Conservation (phyloP, 1,284 basidiomycete genomes). For the Peniophora sp. region DNA sequence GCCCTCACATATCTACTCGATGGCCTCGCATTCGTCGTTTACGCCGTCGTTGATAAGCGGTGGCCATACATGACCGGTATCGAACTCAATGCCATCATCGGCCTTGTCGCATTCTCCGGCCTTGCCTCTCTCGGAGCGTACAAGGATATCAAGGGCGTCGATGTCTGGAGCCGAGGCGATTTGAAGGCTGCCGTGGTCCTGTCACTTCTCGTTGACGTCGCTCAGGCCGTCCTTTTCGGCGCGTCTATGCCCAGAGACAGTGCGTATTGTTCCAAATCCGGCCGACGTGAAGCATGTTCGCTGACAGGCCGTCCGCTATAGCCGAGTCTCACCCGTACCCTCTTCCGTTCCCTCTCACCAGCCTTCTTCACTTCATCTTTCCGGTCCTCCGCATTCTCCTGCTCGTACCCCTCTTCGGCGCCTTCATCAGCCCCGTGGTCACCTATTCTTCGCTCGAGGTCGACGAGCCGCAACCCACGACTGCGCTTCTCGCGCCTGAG, state of each 20-base stretch:
- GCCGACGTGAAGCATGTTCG: background rate
- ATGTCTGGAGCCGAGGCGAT: constrained; percentile 60
- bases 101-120: constrained; percentile 59
- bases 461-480: constrained; percentile 34
- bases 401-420: constrained; percentile 48
- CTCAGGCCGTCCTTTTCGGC: constrained; percentile 46
- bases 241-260: constrained; percentile 36
- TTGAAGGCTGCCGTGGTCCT: constrained; percentile 44
- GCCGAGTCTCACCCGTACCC: constrained; percentile 24
- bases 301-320: constrained; percentile 1
- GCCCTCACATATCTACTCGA: constrained; percentile 84
- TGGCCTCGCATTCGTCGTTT: constrained; percentile 60
- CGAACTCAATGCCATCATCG: constrained; percentile 58
- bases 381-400: constrained; percentile 59
- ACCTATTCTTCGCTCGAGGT: constrained; percentile 45
- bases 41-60: constrained; percentile 51
- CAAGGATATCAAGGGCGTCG: constrained; percentile 65
- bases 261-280: constrained; percentile 20
- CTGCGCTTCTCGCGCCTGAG: constrained; percentile 44
- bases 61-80: constrained; percentile 63
- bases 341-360: constrained; percentile 27
- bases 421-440: constrained; percentile 51
- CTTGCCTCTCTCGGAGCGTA: constrained; percentile 65
- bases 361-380: constrained; percentile 52
- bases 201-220: constrained; percentile 52